Percentiles rank a stretch among this genome's conserved stretches.
Conservation (phyloP, 352 stramenopile species). For the Phytophthora quininea region DNA sequence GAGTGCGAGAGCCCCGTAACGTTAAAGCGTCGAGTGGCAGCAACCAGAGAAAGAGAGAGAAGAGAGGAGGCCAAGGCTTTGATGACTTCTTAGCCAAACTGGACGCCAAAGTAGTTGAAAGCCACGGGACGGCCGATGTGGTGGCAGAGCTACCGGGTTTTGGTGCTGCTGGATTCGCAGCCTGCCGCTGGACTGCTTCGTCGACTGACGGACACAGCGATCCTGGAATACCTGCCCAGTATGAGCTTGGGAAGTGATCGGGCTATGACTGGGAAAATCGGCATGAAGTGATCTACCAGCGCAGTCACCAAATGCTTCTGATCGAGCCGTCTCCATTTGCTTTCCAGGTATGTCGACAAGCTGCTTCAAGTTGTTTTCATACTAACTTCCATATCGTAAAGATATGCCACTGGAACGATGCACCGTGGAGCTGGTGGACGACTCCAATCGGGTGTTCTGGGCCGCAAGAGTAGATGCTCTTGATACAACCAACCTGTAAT, state of each 20-base stretch:
- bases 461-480: constrained; percentile 12
- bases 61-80: no score
- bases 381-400: not conserved
- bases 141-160: no score
- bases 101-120: no score
- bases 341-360: constrained; percentile 17
- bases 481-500: constrained; percentile 20
- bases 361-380: no score
- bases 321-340: constrained; percentile 18
- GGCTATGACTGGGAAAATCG: constrained; percentile 28
- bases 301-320: constrained; percentile 4
- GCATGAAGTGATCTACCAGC: constrained; percentile 27
- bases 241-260: constrained; percentile 19
- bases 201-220: no score
- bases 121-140: no score
- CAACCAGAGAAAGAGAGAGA: no score
- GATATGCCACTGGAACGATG: constrained; percentile 21
- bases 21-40: no score
- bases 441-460: not conserved
- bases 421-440: constrained; percentile 19
- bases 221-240: not conserved
- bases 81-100: no score
- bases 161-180: no score
- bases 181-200: no score
- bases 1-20: no score